Percentiles rank a stretch among this genome's conserved stretches.
These are phyloP conservation scores for Wickerhamomyces chambardii DNA, from an alignment of 805 yeast species.

Conservation along the genomic window DNA sequence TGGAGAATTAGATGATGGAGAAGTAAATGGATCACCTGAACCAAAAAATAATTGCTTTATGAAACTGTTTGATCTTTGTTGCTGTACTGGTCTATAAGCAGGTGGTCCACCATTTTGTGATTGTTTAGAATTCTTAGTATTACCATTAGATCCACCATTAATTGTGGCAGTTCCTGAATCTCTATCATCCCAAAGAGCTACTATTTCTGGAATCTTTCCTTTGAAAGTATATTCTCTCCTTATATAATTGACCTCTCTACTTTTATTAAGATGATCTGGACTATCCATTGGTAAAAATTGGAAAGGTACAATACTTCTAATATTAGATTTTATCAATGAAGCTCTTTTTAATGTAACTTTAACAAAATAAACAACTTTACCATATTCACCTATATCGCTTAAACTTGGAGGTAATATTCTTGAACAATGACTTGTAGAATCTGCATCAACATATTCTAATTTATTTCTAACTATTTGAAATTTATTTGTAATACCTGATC, in stretches of 20 bases:
- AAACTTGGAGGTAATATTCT: conserved; percentile 18
- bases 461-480: background rate
- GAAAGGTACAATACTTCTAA: conserved; percentile 40
- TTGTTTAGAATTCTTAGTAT: too few species aligned
- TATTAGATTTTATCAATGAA: conserved; percentile 36
- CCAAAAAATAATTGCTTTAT: conserved; percentile 1
- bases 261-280: conserved; percentile 15
- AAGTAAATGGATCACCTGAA: background rate
- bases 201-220: conserved; percentile 33
- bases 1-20: background rate
- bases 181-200: conserved; percentile 17
- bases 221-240: conserved; percentile 30
- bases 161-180: background rate
- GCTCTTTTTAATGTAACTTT: conserved; percentile 53
- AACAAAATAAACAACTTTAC: conserved; percentile 30
- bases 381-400: conserved; percentile 12
- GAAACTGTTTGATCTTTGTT: conserved; percentile 1
- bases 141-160: too few species aligned
- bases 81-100: conserved; percentile 1
- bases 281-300: conserved; percentile 3
- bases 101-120: too few species aligned
- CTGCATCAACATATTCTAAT: background rate
- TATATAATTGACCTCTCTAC: conserved; percentile 32
- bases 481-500: conserved; percentile 13
- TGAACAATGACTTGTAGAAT: conserved; percentile 6